Conservation (phyloP, 495 filamentous ascomycete genomes). For the Neurospora discreta region DNA sequence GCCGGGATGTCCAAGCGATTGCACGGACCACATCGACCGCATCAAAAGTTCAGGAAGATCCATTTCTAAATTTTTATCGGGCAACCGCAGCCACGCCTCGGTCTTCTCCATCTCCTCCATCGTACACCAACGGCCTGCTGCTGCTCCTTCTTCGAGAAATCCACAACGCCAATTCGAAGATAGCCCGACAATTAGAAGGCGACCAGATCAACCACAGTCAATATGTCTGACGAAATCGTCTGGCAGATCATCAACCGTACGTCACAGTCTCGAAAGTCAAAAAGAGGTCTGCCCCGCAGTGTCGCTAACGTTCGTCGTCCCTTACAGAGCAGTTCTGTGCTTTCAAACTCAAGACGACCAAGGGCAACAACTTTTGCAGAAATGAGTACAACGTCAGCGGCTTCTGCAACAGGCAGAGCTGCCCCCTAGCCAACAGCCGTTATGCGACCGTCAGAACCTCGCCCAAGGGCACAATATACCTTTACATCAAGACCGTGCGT, state of each 20-base stretch:
- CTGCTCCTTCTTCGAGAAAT: not conserved
- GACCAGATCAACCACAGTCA: not conserved
- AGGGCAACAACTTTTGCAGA: slow-evolving; percentile 94
- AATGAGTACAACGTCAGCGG: slow-evolving; percentile 75
- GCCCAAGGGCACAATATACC: slow-evolving; percentile 71
- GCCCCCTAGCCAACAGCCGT: slow-evolving; percentile 86
- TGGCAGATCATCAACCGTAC: slow-evolving; percentile 47
- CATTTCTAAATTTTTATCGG: slow-evolving; percentile 1
- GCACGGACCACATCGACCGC: not conserved
- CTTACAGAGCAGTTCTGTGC: slow-evolving; percentile 76
- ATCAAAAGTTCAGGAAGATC: not conserved
- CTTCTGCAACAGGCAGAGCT: slow-evolving; percentile 88
- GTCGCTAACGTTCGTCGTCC: slow-evolving; percentile 6
- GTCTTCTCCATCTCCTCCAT: not conserved
- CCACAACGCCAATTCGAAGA: not conserved
- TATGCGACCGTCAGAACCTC: slow-evolving; percentile 89
- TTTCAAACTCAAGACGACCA: slow-evolving; percentile 93
- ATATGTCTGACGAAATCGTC: slow-evolving; percentile 82
- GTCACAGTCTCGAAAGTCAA: not conserved
- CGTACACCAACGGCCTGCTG: not conserved
- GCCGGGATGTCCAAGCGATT: not conserved
- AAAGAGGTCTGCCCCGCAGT: not conserved
- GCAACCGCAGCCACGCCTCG: not conserved
- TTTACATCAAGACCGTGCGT: slow-evolving; percentile 88
- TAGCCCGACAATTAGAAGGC: not conserved